A percentile compares a stretch with the other conserved stretches of the same genome.
phyloP scores from a whole-genome alignment of 805 yeast species.

The Nakazawaea anatomiae region DNA sequence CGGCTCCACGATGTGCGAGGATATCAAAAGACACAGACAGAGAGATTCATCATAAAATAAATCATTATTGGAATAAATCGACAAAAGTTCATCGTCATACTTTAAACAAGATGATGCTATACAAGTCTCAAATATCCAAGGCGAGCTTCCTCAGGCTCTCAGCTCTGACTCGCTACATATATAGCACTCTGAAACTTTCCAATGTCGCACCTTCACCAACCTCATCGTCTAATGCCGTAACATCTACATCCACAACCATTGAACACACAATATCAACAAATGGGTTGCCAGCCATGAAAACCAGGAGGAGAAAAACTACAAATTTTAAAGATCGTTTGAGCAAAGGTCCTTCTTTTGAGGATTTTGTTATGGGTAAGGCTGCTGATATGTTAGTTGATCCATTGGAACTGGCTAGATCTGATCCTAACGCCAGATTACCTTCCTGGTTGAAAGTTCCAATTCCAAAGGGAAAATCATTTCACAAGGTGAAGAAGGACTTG shows the following conservation, averaged over 20 bases:
- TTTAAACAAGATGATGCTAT: not conserved
- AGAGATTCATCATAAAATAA: not conserved
- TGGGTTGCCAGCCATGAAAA: constrained; percentile 13
- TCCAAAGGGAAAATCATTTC: constrained; percentile 88
- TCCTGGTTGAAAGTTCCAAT: constrained; percentile 93
- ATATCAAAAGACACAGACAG: not conserved
- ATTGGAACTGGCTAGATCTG: constrained; percentile 63
- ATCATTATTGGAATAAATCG: too few relatives aligned
- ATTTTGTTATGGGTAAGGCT: constrained; percentile 80
- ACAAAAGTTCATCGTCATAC: too few relatives aligned
- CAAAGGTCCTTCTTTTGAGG: constrained; percentile 90
- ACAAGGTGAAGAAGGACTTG: constrained; percentile 77
- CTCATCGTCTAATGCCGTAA: not conserved
- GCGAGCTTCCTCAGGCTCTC: not conserved
- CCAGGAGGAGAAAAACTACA: constrained; percentile 46
- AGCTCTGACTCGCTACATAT: not conserved
- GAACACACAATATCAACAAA: constrained; percentile 7
- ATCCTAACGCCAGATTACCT: constrained; percentile 72
- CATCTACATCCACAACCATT: not conserved
- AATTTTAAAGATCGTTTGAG: constrained; percentile 64
- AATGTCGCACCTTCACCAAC: not conserved
- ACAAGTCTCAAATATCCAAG: not conserved
- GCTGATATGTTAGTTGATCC: constrained; percentile 66
- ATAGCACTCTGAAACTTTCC: not conserved
- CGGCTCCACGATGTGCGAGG: constrained; percentile 10